Evolutionary conservation across 345 rosid species (phyloP), one percentile per base, ranked within the genome.

Genomic region (Lepidium sativum): DNA sequence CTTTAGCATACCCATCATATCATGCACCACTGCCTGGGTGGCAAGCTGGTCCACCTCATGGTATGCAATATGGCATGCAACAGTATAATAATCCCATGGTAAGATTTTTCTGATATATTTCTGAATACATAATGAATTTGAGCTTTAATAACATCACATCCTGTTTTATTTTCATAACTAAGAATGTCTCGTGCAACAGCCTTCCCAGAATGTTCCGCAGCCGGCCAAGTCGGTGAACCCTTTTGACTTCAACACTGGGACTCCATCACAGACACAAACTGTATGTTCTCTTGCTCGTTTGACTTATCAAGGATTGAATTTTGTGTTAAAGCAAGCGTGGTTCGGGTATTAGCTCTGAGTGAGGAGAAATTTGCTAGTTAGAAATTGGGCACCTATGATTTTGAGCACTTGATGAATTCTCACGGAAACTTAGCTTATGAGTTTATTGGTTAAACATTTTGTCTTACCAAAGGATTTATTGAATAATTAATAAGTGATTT

Each of bases 221-320:
- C 71, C 70, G 61, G 67, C 86, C 27, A 78, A 65, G 49, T 88
- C 99, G 9, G 54, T 75, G 62, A 94, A 94, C 80, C 99, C 99
- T 56, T 94, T 94, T 83, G 97, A 94, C 75, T 53, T 73, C 42
- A 68, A 38, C 68, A 69, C 53, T 34, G 92, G 84, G 63, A 75
- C 88, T 14, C 69, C 81, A 35, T 65, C 74, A 34, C 97, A 77
- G 69, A 69, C 78, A 52, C 90, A 79, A 70, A 52, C 72, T 23
- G 98, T 92, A 81, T 54, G 88, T 68, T 9, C 41, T 73, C 61
- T 58, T 17, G 25, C 62, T 71, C 52, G 33, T 73, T 64, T 20
- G 10, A 75, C 67, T 52, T 11, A 20, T 18, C 14, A 2, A 43
- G 13, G 44, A 20, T 35, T 21, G 0, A 25, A 4, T 0, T 6